Conservation (phyloP, 805 yeast genomes). For the Saccharomycopsis olivae region DNA sequence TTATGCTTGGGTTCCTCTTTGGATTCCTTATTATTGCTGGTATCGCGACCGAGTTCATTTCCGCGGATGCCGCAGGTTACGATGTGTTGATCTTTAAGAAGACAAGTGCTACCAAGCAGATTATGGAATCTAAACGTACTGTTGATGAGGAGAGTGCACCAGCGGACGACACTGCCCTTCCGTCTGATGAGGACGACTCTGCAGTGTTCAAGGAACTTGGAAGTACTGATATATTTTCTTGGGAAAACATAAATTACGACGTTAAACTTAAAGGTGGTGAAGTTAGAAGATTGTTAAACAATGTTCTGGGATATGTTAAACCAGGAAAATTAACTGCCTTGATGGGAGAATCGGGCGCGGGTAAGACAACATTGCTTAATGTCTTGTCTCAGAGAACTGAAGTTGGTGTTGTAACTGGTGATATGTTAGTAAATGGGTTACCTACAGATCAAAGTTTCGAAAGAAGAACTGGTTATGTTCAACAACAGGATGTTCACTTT, state of each 20-base stretch:
- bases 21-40: slow-evolving; percentile 20
- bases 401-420: slow-evolving; percentile 48
- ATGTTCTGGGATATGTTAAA: slow-evolving; percentile 48
- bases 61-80: slow-evolving; percentile 17
- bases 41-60: slow-evolving; percentile 21
- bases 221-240: slow-evolving; percentile 37
- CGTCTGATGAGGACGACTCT: slow-evolving; percentile 23
- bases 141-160: slow-evolving; percentile 19
- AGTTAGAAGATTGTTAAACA: slow-evolving; percentile 22
- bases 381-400: slow-evolving; percentile 42
- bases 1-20: slow-evolving; percentile 40
- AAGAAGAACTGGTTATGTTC: slow-evolving; percentile 47
- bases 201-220: slow-evolving; percentile 27
- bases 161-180: slow-evolving; percentile 22
- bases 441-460: slow-evolving; percentile 38
- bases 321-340: slow-evolving; percentile 52
- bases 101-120: slow-evolving; percentile 9
- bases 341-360: slow-evolving; percentile 55
- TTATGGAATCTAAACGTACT: slow-evolving; percentile 21
- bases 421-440: slow-evolving; percentile 44
- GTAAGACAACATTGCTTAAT: slow-evolving; percentile 46
- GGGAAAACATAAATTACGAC: slow-evolving; percentile 51
- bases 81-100: slow-evolving; percentile 21
- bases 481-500: slow-evolving; percentile 47
- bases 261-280: slow-evolving; percentile 34